Conservation (phyloP, 2,329 filamentous ascomycete species). For the Alternaria panax region DNA sequence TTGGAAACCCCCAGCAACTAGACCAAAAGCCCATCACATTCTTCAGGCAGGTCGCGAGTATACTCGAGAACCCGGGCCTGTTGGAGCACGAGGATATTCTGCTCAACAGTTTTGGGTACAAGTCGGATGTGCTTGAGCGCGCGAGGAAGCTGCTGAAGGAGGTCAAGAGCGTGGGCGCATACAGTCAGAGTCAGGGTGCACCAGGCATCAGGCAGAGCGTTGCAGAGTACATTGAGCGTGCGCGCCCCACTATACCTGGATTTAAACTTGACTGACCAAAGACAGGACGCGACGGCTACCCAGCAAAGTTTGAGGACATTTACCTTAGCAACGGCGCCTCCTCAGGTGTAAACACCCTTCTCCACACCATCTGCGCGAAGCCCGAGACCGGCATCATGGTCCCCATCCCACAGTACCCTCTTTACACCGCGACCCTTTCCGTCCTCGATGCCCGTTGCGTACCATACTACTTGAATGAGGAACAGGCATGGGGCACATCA, state of each 20-base stretch:
- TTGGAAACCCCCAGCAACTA: conserved; percentile 97
- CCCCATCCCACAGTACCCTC: conserved; percentile 95
- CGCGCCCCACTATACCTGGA: not conserved
- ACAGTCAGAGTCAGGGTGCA: conserved; percentile 91
- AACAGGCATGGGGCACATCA: conserved; percentile 86
- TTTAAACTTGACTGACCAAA: conserved; percentile 16
- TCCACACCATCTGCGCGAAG: conserved; percentile 84
- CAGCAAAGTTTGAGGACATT: conserved; percentile 79
- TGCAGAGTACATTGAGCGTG: conserved; percentile 88
- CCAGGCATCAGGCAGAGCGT: conserved; percentile 87
- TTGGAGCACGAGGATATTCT: conserved; percentile 85
- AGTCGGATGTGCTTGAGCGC: conserved; percentile 85
- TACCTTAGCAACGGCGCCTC: conserved; percentile 93
- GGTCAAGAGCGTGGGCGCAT: conserved; percentile 91
- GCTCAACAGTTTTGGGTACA: conserved; percentile 78
- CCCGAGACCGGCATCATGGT: conserved; percentile 84
- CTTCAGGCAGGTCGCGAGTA: conserved; percentile 93
- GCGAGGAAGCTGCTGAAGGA: conserved; percentile 81
- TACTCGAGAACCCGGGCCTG: conserved; percentile 88
- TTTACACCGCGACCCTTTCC: conserved; percentile 92
- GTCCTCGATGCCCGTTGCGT: conserved; percentile 86
- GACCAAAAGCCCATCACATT: conserved; percentile 99
- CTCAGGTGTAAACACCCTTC: conserved; percentile 90
- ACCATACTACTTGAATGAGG: conserved; percentile 92
- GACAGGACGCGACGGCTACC: conserved; percentile 82